Base-by-base conservation (phyloP, 306 rosid species). In the Begonia peltatifolia region DNA sequence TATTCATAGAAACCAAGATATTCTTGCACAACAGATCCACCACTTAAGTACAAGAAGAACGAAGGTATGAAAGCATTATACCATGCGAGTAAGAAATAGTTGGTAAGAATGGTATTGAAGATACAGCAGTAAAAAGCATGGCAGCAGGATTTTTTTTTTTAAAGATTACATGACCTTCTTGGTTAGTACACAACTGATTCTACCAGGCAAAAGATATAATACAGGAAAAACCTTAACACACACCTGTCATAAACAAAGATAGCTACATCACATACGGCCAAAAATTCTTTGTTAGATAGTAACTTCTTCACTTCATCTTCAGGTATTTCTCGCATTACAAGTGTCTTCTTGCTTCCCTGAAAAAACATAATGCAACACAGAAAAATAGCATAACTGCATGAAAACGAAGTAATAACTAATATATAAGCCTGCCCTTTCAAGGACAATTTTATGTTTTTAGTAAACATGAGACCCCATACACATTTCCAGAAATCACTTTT, bases 261-360 rank as follows among this genome's bases (percentile, higher is more conserved):
- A 67, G 95, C 95, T 51, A 80, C 95, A 63, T 90, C 97, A 57
- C 92, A 90, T 16, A 76, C 73, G 50, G 94, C 92, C 71, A 90
- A 79, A 79, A 58, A 85, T 59, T 86, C 86, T 72, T 70, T 69
- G 42, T 69, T 65, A 50, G 79, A 73, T 58, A 90, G 66, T 61
- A 63, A 56, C 41, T 55, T 59, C 9, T 76, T 68, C 11, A 80
- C 77, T 72, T 61, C 68, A 50, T 67, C 76, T 63, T 85, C 97
- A 46, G 95, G 94, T 63, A 90, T 85, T 85, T 90, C 97, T 63
- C 87, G 74, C 70, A 90, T 70, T 52, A 90, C 68, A 63, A 90
- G 92, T 49, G 83, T 83, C 72, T 76, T 84, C 74, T 62, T 84
- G 48, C 55, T 70, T 42, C 92, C 92, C 97, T 90, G 15, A 14